phyloP scores from a whole-genome alignment of 2,329 filamentous ascomycete genomes.

The Trichoderma oligosporum region DNA sequence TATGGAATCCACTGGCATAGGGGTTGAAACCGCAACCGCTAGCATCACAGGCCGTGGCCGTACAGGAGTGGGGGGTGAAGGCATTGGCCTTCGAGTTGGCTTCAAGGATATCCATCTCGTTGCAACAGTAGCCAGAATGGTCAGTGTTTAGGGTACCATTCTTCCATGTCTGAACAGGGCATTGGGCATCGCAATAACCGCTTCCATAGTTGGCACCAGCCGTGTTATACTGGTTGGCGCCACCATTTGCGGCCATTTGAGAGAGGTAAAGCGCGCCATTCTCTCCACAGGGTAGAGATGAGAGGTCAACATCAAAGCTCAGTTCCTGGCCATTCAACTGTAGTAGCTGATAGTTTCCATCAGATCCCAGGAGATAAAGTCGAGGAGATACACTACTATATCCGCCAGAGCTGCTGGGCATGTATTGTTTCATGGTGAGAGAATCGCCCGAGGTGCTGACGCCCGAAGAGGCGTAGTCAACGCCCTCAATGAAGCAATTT shows the following conservation, averaged over 20 bases:
- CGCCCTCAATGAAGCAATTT: slow-evolving; percentile 52
- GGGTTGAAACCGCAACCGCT: slow-evolving; percentile 44
- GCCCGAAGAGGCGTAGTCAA: slow-evolving; percentile 40
- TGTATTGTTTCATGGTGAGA: slow-evolving; percentile 32
- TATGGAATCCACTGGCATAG: slow-evolving; percentile 31
- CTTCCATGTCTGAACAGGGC: slow-evolving; percentile 49
- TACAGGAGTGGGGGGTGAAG: slow-evolving; percentile 48
- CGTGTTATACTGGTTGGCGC: slow-evolving; percentile 49
- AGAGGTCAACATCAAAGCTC: slow-evolving; percentile 63
- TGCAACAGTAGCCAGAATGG: slow-evolving; percentile 45
- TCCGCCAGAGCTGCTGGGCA: slow-evolving; percentile 23
- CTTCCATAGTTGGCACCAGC: slow-evolving; percentile 59
- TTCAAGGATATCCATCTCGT: slow-evolving; percentile 55
- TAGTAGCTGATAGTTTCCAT: slow-evolving; percentile 57
- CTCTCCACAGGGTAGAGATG: slow-evolving; percentile 61
- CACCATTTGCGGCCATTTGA: slow-evolving; percentile 56
- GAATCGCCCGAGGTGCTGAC: slow-evolving; percentile 31
- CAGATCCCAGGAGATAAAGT: slow-evolving; percentile 54
- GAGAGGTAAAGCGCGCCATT: slow-evolving; percentile 64
- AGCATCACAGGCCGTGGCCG: slow-evolving; percentile 42
- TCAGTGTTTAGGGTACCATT: slow-evolving; percentile 41
- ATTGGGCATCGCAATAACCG: slow-evolving; percentile 62
- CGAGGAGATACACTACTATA: slow-evolving; percentile 38
- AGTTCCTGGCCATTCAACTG: slow-evolving; percentile 59
- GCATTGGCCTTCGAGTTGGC: slow-evolving; percentile 45